Base-by-base conservation (phyloP, 2,329 filamentous ascomycete genomes). In the Xylariaceae sp. region DNA sequence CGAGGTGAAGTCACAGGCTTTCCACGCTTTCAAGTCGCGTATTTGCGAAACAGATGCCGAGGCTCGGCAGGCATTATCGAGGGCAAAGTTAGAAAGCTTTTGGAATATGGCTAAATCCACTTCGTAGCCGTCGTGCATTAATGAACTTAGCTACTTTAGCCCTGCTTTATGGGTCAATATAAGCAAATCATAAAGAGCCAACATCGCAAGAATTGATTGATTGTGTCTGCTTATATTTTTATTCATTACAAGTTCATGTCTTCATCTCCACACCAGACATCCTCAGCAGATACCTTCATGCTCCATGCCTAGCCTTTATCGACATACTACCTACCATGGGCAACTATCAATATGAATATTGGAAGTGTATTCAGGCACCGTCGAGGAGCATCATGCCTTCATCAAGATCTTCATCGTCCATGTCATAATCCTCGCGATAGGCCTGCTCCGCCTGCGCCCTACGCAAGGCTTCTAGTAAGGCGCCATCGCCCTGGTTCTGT, bases 1-100 rank as follows among this genome's bases (percentile, higher is more conserved):
- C 37, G 88, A 96, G 71, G 80, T 88, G 68, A 94, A 92, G 70
- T 76, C 80, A 30, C 80, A 89, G 47, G 83, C 79, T 0, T 99
- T 97, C 69, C 85, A 88, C 61, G 92, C 90, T 67, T 97, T 92
- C 89, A 80, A 87, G 2, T 91, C 86, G 58, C 87, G 89, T 68
- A 84, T 94, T n/a, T 96, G 91, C 70, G 94, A 97, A 72, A 92
- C 89, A 2, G 94, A 99, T 69, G 81, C 85, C 10, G 88, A 95
- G 67, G 94, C 92, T 5, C 87, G 89, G 68, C 90, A 96, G 63
- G 79, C 86, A 19, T 72, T 99, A 58, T 75, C 84, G 12, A 81
- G 90, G 62, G 83, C 85, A 5, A 96, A 95, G 76, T 88, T 97
- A 80, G 92, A 97, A 64, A 95, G 87, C 65, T 92, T 99, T 67